Conservation (phyloP, 176 grass and related monocot genomes). For the Canna indica region DNA sequence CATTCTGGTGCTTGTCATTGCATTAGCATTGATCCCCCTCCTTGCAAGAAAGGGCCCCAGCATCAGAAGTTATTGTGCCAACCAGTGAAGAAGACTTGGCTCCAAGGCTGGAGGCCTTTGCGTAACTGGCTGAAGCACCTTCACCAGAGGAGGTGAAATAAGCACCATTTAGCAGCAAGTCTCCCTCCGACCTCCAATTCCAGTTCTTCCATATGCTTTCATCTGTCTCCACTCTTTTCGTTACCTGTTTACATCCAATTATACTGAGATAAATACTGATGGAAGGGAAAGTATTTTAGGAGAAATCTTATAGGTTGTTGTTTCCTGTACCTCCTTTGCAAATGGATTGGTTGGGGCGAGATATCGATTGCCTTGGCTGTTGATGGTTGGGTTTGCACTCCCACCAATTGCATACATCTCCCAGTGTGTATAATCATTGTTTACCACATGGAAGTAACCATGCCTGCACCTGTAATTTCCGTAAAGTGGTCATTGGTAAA, state of each 20-base stretch:
- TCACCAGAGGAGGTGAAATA: constrained; percentile 3
- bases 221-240: constrained; percentile 2
- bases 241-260: background rate
- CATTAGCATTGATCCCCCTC: background rate
- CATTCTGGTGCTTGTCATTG: background rate
- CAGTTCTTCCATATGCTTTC: constrained; percentile 5
- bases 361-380: constrained; percentile 11
- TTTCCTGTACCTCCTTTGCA: background rate
- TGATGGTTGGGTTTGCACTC: constrained; percentile 6
- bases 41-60: background rate
- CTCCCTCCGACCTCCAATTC: constrained; percentile 5
- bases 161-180: constrained; percentile 1
- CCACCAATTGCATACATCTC: constrained; percentile 9
- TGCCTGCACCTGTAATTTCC: constrained; percentile 2
- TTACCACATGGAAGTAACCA: constrained; percentile 10
- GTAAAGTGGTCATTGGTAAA: background rate
- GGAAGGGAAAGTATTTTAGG: background rate
- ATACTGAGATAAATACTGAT: background rate
- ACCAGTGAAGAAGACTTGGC: background rate
- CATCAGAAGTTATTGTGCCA: background rate
- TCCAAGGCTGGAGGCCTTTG: constrained; percentile 3
- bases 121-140: background rate
- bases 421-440: constrained; percentile 12
- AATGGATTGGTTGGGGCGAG: background rate
- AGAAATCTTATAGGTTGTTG: background rate